Base-by-base conservation (phyloP, 768 basidiomycete genomes). In the Tulasnella sp. region DNA sequence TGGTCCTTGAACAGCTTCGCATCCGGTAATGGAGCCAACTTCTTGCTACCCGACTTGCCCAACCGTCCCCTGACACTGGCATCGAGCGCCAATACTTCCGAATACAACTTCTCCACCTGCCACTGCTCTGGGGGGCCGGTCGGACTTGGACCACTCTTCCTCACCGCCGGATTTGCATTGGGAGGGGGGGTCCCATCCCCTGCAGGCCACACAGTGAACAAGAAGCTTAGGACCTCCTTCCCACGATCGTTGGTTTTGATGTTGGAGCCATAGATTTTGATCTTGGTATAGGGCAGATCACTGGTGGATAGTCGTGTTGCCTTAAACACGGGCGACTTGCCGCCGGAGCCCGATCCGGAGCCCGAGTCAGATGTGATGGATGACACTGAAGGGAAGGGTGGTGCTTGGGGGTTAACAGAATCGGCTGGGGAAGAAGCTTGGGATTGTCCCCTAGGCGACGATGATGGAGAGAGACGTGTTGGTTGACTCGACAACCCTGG, bases 1-100 rank as follows among this genome's bases (percentile, higher is more conserved):
- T 95, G 92, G 73, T 98, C 96, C 71, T 83, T 94, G 88, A 95
- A 97, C 8, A 96, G 75, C 71, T 85, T 87, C 24, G 89, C 88
- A 70, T 99, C 96, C 1, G 96, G 96, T 60, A 99, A 71, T 56
- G 72, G 76, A 19, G 77, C 83, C 50, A 98, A 83, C 72, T 81
- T 88, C 76, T 92, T 93, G 29, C 60, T 80, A 19, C 86, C 74
- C 51, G 78, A 79, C 69, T 83, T 85, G 13, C 84, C 82, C 21
- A 75, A 67, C 23, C 65, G 63, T 21, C 69, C 67, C 17, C 83
- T 81, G 53, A 97, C 78, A 24, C 84, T 78, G 63, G 83, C 79
- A 68, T 99, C 96, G 42, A 99, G 75, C 51, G 79, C 82, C n/a
- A 95, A 74, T 21, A 98, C 87, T 64, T 98, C 95, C 50, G 85